Evolutionary conservation across 805 yeast genomes (phyloP), one percentile per base, ranked within the genome.

Genomic region (Myxozyma geophila): DNA sequence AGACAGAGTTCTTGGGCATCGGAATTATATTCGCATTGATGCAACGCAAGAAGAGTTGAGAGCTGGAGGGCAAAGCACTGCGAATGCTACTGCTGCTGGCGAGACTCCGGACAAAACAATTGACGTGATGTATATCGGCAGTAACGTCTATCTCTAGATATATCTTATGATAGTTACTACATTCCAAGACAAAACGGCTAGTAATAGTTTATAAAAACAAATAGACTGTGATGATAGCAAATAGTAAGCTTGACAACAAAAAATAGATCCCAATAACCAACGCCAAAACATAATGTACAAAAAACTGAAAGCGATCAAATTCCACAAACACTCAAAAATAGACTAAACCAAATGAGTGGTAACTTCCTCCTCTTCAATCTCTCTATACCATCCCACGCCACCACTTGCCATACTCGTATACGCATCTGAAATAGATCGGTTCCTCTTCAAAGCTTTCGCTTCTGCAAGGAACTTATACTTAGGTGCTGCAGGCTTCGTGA

Each of bases 311-410:
- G 17, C 41, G 12, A 50, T 35, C 43, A 23, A 21, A 33, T 33
- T 9, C 39, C 28, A 17, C 21, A 19, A 46, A 15, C 19, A n/a
- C 15, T 17, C 8, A n/a, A 48, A 28, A 6, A 28, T 13, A 28
- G 7, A 7, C 3, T 13, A 13, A 12, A 48, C 23, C 35, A 40
- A 37, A 39, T 19, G 19, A 52, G 35, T 35, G 19, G 17, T 36
- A 28, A 46, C 52, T 12, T 28, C 58, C 9, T 56, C 37, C n/a
- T 52, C 60, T 8, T 58, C 59, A 12, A 39, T 55, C 33, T 62
- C 63, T 19, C 52, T 44, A 13, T 48, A 44, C 62, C 62, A 62
- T 23, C 66, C 66, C 7, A 63, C 59, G 2, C 66, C 66, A 37
- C 50, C 51, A 21, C 19, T n/a, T 10, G 40, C 44, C 48, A 46